A percentile compares a stretch with the other conserved stretches of the same genome.
Conservation (phyloP, 148 eudicot species). For the Rhododendron mucronatum region DNA sequence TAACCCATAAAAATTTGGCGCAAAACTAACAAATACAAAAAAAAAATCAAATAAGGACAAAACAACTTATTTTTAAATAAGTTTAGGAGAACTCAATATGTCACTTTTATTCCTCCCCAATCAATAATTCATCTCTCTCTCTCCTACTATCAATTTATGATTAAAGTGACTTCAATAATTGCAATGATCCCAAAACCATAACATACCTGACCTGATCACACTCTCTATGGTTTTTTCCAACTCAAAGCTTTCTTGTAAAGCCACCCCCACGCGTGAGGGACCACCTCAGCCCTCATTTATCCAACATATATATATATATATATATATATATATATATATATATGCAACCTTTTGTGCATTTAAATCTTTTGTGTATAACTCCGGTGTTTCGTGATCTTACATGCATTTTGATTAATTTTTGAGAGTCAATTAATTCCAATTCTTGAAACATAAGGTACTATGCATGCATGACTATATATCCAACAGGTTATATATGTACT, state of each 20-base stretch:
- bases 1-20: too few relatives aligned
- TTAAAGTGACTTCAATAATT: constrained; percentile 64
- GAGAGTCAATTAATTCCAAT: too few relatives aligned
- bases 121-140: background rate
- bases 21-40: too few relatives aligned
- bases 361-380: background rate
- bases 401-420: too few relatives aligned
- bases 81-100: background rate
- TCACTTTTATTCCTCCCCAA: background rate
- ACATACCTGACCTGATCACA: constrained; percentile 46
- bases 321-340: too few relatives aligned
- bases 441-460: background rate
- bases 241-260: constrained; percentile 6
- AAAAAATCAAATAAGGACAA: too few relatives aligned
- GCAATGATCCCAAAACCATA: constrained; percentile 74
- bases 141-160: constrained; percentile 19
- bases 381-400: background rate
- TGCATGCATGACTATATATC: too few relatives aligned
- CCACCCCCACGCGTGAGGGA: constrained; percentile 24
- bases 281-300: constrained; percentile 6
- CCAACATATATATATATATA: too few relatives aligned
- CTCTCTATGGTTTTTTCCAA: constrained; percentile 9
- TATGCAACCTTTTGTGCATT: background rate
- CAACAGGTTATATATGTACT: too few relatives aligned
- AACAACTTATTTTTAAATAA: too few relatives aligned